These are phyloP conservation scores for Fusarium pseudonygamai DNA, from an alignment of 2,329 filamentous ascomycete species.

Conservation along the genomic window DNA sequence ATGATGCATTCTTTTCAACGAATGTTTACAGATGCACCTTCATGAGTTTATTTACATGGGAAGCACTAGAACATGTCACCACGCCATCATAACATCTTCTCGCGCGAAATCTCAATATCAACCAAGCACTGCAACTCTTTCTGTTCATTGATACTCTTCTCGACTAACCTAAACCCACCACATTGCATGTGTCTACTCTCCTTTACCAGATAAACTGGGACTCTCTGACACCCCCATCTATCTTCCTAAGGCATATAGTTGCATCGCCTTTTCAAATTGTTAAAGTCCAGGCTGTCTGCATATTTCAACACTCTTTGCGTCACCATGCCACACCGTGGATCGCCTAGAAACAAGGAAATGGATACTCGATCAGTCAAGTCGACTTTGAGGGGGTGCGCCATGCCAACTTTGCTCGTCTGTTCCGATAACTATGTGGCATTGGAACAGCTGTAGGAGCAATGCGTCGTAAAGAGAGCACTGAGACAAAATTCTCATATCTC, in stretches of 20 bases:
- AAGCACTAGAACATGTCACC: background rate
- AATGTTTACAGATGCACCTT: background rate
- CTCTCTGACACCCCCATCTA: no score
- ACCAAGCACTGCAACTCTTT: background rate
- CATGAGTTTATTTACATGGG: background rate
- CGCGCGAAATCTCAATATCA: background rate
- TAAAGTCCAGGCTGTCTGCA: background rate
- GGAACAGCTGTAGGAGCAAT: background rate
- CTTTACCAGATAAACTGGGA: no score
- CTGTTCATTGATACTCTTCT: background rate
- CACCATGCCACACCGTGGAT: background rate
- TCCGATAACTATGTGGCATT: background rate
- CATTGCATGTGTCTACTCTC: background rate
- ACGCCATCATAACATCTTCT: constrained; percentile 3
- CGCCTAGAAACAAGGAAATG: background rate
- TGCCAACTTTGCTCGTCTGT: constrained; percentile 5
- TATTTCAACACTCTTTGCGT: background rate
- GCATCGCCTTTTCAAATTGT: background rate
- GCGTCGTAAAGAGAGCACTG: background rate
- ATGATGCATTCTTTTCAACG: background rate
- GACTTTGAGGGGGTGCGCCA: background rate
- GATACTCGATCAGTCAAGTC: background rate
- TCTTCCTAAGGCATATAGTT: no score
- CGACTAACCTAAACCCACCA: background rate
- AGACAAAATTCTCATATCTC: constrained; percentile 17